These are phyloP conservation scores for Selenicereus undatus DNA, from an alignment of 148 eudicot genomes.

Conservation along the genomic window DNA sequence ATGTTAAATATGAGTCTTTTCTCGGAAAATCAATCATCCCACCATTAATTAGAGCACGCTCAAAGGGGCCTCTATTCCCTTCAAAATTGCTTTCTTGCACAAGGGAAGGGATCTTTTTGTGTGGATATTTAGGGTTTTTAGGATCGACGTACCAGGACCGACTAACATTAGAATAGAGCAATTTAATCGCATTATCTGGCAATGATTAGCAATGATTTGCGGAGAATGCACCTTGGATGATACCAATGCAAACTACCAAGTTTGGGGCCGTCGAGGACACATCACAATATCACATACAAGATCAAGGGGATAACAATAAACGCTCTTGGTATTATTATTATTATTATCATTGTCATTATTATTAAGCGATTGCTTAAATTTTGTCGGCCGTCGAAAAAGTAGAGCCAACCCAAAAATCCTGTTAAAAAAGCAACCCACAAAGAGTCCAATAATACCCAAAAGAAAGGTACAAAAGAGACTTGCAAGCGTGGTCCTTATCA, in stretches of 20 bases:
- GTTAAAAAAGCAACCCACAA: background rate
- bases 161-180: no score
- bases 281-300: conserved; percentile 21
- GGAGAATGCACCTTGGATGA: conserved; percentile 32
- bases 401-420: background rate
- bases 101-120: no score
- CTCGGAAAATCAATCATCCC: no score
- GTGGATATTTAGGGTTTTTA: no score
- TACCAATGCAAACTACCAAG: conserved; percentile 11
- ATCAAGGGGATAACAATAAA: background rate
- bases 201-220: background rate
- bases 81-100: no score
- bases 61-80: no score
- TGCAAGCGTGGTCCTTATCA: conserved; percentile 1
- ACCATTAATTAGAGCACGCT: no score
- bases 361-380: background rate
- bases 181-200: background rate
- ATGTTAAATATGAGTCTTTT: no score
- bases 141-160: no score
- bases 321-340: background rate
- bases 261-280: background rate
- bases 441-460: background rate
- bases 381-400: background rate
- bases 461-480: background rate
- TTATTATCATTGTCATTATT: background rate